These are phyloP conservation scores for Entophlyctis luteolus DNA, from an alignment of 192 early-diverging fungal species.

Conservation along the genomic window DNA sequence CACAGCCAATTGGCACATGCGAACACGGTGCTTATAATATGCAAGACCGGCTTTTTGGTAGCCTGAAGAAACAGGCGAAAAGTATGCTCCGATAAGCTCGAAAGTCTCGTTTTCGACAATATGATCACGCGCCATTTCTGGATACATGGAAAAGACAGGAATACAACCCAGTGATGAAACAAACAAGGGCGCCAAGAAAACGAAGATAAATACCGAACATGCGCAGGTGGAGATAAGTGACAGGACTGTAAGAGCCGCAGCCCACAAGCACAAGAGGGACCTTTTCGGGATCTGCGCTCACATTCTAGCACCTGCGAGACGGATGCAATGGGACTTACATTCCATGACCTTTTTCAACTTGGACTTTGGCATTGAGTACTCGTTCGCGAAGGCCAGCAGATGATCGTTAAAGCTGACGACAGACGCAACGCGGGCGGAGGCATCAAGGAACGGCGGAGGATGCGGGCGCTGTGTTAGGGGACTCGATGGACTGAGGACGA, in stretches of 20 bases:
- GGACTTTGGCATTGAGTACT: conserved; percentile 1
- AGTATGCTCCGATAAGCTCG: conserved; percentile 92
- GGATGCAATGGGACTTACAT: background rate
- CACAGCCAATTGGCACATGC: conserved; percentile 88
- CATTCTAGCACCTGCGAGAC: background rate
- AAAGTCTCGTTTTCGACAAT: conserved; percentile 67
- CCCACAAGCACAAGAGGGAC: conserved; percentile 87
- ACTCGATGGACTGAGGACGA: no score
- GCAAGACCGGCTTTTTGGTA: conserved; percentile 93
- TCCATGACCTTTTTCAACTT: conserved; percentile 7
- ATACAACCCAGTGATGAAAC: background rate
- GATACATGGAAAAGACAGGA: background rate
- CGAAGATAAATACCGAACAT: conserved; percentile 81
- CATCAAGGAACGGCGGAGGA: no score
- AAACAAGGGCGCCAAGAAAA: background rate
- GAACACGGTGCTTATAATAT: conserved; percentile 76
- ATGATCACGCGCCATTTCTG: conserved; percentile 94
- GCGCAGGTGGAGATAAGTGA: conserved; percentile 94
- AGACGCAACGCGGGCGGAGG: no score
- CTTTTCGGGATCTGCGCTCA: conserved; percentile 38
- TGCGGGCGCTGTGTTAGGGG: no score
- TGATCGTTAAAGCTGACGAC: no score
- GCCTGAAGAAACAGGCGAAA: conserved; percentile 91
- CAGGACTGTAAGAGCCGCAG: conserved; percentile 95
- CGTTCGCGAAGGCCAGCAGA: no score